These are phyloP conservation scores for Rhizopus sp. DNA, from an alignment of 371 early-diverging fungal genomes.

Conservation along the genomic window DNA sequence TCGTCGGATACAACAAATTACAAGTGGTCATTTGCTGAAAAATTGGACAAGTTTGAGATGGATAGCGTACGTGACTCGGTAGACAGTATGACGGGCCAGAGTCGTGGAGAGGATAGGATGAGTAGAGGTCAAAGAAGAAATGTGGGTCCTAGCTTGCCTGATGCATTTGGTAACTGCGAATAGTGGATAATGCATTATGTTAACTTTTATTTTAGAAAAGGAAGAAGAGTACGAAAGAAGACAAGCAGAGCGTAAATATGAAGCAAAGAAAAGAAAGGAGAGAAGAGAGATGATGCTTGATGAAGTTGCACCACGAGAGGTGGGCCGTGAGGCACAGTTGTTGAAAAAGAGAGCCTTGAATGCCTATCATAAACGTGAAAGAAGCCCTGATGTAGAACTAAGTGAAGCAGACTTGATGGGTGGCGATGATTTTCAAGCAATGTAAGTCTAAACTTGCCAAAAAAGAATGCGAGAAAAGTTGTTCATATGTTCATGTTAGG, in stretches of 20 bases:
- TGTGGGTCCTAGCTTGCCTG: slow-evolving; percentile 40
- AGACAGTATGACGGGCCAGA: slow-evolving; percentile 58
- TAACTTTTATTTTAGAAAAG: slow-evolving; percentile 26
- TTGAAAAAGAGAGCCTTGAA: slow-evolving; percentile 67
- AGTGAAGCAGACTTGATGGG: slow-evolving; percentile 77
- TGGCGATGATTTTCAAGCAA: slow-evolving; percentile 57
- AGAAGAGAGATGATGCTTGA: slow-evolving; percentile 70
- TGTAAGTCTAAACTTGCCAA: slow-evolving; percentile 14
- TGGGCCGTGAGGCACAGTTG: slow-evolving; percentile 75
- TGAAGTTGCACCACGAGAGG: slow-evolving; percentile 81
- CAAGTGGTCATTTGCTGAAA: slow-evolving; percentile 79
- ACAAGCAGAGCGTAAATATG: slow-evolving; percentile 47
- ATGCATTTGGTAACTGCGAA: slow-evolving; percentile 8
- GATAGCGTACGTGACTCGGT: slow-evolving; percentile 63
- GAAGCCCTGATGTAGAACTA: slow-evolving; percentile 74
- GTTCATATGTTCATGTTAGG: slow-evolving; percentile 15
- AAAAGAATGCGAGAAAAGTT: not conserved
- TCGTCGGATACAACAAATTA: slow-evolving; percentile 68
- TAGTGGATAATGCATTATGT: slow-evolving; percentile 4
- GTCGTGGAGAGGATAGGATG: slow-evolving; percentile 16
- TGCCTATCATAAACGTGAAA: slow-evolving; percentile 69
- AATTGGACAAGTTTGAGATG: slow-evolving; percentile 57
- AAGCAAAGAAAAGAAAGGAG: slow-evolving; percentile 49
- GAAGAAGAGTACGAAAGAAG: slow-evolving; percentile 64
- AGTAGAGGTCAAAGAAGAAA: slow-evolving; percentile 24